A percentile compares a stretch with the other conserved stretches of the same genome.
Evolutionary conservation across 202 grass and related monocot genomes (phyloP).

Genomic region (Setaria viridis): DNA sequence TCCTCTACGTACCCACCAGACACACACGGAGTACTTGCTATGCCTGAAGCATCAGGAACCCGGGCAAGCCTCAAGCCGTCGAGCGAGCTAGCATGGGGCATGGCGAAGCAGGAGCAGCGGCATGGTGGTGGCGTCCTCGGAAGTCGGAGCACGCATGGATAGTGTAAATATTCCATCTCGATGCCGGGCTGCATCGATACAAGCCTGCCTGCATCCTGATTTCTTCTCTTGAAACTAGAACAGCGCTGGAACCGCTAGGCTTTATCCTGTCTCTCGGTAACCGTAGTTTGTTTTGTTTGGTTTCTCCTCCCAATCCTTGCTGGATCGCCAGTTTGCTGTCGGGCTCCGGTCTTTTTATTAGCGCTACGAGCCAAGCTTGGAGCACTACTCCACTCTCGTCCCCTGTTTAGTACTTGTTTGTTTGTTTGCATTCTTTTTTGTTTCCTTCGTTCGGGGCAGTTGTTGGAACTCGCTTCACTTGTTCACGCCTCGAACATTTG

Average conservation of each 20-base stretch:
- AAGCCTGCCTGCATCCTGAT: conserved; percentile 18
- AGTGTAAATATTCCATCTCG: conserved; percentile 44
- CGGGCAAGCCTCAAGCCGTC: too few species aligned
- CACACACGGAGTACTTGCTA: too few species aligned
- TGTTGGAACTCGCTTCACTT: not conserved
- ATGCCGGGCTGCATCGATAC: conserved; percentile 46
- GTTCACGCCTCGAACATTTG: too few species aligned
- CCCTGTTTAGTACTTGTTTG: not conserved
- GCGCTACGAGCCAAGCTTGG: too few species aligned
- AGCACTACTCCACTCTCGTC: too few species aligned
- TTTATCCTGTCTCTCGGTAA: conserved; percentile 43
- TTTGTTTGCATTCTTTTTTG: not conserved
- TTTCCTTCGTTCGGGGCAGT: not conserved
- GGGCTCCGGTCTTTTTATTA: conserved; percentile 30
- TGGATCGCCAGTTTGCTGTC: conserved; percentile 41
- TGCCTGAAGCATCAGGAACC: too few species aligned
- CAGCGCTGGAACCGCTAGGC: conserved; percentile 21
- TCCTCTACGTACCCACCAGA: not conserved
- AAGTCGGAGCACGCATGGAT: conserved; percentile 36
- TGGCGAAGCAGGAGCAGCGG: conserved; percentile 2
- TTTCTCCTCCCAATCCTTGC: conserved; percentile 23
- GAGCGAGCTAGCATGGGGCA: not conserved
- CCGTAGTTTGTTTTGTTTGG: not conserved
- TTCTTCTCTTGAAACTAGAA: conserved; percentile 12
- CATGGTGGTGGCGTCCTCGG: conserved; percentile 26